Percentiles rank a stretch among this genome's conserved stretches.
phyloP scores from a whole-genome alignment of 208 protist genomes.

The Trypanosomatidae sp. region DNA sequence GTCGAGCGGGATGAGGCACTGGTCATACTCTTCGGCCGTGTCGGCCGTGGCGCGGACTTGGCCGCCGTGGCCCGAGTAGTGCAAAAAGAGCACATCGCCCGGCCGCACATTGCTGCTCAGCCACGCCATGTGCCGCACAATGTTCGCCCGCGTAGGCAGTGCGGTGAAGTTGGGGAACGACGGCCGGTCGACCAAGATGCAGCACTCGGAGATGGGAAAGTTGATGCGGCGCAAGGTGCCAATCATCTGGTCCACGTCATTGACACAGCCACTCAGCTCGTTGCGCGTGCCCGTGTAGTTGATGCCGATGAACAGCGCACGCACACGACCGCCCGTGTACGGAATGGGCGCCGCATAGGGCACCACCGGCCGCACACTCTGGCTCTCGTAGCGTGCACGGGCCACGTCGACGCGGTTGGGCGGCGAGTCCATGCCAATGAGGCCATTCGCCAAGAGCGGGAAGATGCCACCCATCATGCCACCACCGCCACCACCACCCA shows the following conservation, averaged over 20 bases:
- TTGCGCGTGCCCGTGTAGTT: slow-evolving; percentile 72
- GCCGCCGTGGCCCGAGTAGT: slow-evolving; percentile 87
- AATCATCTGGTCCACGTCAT: slow-evolving; percentile 76
- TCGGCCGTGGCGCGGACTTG: slow-evolving; percentile 35
- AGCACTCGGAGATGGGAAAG: slow-evolving; percentile 73
- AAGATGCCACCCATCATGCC: no score
- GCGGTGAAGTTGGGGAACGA: slow-evolving; percentile 61
- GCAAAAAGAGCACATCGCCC: slow-evolving; percentile 83
- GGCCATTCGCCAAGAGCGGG: slow-evolving; percentile 31
- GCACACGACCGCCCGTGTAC: slow-evolving; percentile 77
- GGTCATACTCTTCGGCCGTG: slow-evolving; percentile 63
- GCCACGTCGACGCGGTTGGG: slow-evolving; percentile 47
- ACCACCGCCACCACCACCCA: no score
- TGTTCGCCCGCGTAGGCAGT: slow-evolving; percentile 67
- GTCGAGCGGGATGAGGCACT: slow-evolving; percentile 75
- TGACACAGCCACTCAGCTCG: slow-evolving; percentile 71
- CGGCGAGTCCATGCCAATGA: slow-evolving; percentile 31
- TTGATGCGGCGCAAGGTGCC: slow-evolving; percentile 60
- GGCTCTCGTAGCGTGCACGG: slow-evolving; percentile 18
- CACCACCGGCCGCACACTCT: slow-evolving; percentile 32
- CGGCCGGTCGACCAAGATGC: slow-evolving; percentile 74
- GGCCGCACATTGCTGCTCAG: slow-evolving; percentile 53
- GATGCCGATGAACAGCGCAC: slow-evolving; percentile 85
- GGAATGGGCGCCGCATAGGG: slow-evolving; percentile 55
- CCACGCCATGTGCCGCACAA: slow-evolving; percentile 81